Percentiles rank a stretch among this genome's conserved stretches.
These are phyloP conservation scores for Debaryomyces robertsiae DNA, from an alignment of 1,139 yeast species.

Conservation along the genomic window DNA sequence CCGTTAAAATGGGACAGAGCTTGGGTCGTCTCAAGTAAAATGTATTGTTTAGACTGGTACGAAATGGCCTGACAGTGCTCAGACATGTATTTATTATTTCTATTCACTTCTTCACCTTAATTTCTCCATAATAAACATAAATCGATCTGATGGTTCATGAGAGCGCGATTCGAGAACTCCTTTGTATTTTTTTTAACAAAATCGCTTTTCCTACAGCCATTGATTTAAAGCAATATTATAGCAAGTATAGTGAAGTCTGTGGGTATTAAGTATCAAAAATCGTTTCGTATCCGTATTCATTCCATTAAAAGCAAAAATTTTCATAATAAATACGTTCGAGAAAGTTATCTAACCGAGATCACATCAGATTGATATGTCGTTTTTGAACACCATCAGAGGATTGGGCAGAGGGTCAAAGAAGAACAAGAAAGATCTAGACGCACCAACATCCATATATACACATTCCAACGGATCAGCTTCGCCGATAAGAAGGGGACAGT, in stretches of 20 bases:
- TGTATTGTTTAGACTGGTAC: too few relatives aligned
- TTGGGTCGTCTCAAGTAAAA: constrained; percentile 55
- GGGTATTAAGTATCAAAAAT: too few relatives aligned
- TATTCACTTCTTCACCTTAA: constrained; percentile 2
- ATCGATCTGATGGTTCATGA: too few relatives aligned
- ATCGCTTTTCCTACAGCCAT: background rate
- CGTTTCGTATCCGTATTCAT: too few relatives aligned
- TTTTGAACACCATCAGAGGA: constrained; percentile 55
- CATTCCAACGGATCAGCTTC: constrained; percentile 38
- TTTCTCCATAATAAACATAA: background rate
- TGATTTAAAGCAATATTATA: too few relatives aligned
- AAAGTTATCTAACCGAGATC: background rate
- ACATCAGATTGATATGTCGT: constrained; percentile 34
- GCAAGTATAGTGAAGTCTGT: too few relatives aligned
- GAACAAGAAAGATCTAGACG: constrained; percentile 45
- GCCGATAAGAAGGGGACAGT: constrained; percentile 41
- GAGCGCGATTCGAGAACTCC: constrained; percentile 1
- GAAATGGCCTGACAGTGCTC: constrained; percentile 5
- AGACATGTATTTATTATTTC: constrained; percentile 4
- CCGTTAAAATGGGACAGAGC: constrained; percentile 82
- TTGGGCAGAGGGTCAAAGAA: constrained; percentile 67
- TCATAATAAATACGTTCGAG: too few relatives aligned
- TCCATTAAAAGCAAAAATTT: too few relatives aligned
- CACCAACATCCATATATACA: constrained; percentile 35
- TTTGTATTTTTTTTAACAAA: constrained; percentile 2